Conservation (phyloP, 306 rosid species). For the Cyclanthera cordifolia region DNA sequence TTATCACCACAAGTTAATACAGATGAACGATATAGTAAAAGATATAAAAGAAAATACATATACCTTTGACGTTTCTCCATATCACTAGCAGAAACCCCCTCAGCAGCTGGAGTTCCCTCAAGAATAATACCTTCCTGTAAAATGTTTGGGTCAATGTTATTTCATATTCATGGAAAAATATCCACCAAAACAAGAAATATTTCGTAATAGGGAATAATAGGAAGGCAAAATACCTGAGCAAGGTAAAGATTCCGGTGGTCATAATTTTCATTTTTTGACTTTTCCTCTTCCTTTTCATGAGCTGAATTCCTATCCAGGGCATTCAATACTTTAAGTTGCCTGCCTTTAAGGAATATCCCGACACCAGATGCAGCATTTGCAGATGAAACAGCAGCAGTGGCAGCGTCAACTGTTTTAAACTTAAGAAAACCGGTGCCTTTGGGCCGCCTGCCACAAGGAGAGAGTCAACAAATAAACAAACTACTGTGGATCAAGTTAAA, state of each 20-base stretch:
- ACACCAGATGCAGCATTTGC: constrained; percentile 49
- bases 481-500: not conserved
- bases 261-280: constrained; percentile 49
- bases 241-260: constrained; percentile 84
- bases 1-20: not conserved
- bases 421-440: constrained; percentile 90
- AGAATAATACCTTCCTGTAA: constrained; percentile 80
- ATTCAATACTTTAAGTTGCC: constrained; percentile 63
- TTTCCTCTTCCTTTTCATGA: constrained; percentile 64
- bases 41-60: constrained; percentile 17
- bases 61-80: constrained; percentile 74
- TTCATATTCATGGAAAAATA: too few relatives aligned
- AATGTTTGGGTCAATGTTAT: not conserved
- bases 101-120: constrained; percentile 87
- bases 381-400: constrained; percentile 57
- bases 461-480: not conserved
- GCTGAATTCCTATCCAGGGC: constrained; percentile 92
- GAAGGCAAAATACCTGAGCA: constrained; percentile 44
- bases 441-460: constrained; percentile 62
- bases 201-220: not conserved
- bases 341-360: constrained; percentile 68
- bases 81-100: constrained; percentile 77
- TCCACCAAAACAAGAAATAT: constrained; percentile 19
- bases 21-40: not conserved
- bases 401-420: constrained; percentile 66